phyloP scores from a whole-genome alignment of 75 land plant genomes.

The Cupressus sempervirens region DNA sequence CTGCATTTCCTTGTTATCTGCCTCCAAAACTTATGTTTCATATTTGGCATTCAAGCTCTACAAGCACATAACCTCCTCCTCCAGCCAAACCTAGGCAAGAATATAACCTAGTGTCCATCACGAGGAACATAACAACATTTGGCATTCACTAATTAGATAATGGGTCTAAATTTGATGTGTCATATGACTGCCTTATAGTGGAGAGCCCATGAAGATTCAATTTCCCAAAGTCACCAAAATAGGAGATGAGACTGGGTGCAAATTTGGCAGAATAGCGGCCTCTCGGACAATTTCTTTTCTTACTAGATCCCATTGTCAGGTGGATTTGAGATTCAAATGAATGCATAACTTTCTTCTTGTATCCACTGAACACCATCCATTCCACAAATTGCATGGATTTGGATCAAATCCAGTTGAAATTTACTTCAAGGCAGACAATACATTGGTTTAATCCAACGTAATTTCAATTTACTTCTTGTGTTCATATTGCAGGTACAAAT shows the following conservation, averaged over 20 bases:
- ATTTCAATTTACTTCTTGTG: constrained; percentile 10
- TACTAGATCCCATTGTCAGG: background rate
- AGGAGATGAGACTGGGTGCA: background rate
- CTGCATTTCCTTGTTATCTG: background rate
- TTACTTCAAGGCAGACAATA: background rate
- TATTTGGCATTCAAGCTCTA: background rate
- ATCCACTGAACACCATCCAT: background rate
- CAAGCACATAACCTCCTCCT: background rate
- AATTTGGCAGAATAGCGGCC: background rate
- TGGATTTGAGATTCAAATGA: background rate
- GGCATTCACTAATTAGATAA: background rate
- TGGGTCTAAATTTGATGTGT: background rate
- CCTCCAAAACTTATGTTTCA: background rate
- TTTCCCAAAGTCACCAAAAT: background rate
- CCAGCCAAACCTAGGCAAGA: background rate
- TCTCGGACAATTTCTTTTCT: background rate
- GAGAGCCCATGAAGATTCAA: background rate
- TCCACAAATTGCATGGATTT: background rate
- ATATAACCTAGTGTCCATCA: background rate
- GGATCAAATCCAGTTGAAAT: background rate
- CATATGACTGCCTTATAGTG: background rate
- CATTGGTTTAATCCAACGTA: background rate
- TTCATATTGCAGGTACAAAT: constrained; percentile 28
- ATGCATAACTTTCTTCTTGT: background rate
- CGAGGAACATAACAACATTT: background rate